Evolutionary conservation across 2,329 filamentous ascomycete genomes (phyloP).

Genomic region (Talaromyces amestolkiae): DNA sequence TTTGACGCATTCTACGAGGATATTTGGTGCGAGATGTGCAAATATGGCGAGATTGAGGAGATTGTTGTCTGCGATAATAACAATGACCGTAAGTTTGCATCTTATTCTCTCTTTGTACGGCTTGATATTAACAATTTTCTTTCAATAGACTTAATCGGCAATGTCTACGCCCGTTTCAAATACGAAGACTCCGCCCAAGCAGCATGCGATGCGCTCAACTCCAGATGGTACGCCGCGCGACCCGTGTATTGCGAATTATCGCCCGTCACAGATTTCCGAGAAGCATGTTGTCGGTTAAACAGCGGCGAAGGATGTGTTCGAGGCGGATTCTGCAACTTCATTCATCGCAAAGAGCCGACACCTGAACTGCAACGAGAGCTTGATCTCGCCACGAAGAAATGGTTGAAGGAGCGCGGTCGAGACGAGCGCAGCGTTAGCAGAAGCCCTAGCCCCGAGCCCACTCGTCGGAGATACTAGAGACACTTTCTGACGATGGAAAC

Average conservation of each 20-base stretch:
- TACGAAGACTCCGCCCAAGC: constrained; percentile 95
- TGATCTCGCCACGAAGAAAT: constrained; percentile 89
- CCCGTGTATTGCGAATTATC: constrained; percentile 98
- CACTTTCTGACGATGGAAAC: not conserved
- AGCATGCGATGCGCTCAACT: constrained; percentile 91
- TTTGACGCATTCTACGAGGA: constrained; percentile 99
- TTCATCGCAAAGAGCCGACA: constrained; percentile 92
- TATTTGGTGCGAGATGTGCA: constrained; percentile 99
- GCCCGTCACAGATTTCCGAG: constrained; percentile 95
- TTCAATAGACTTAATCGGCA: constrained; percentile 79
- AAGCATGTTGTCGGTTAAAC: constrained; percentile 94
- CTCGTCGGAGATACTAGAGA: constrained; percentile 64
- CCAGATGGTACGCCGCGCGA: constrained; percentile 91
- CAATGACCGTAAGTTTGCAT: constrained; percentile 73
- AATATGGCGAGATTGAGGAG: constrained; percentile 96
- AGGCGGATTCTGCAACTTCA: constrained; percentile 98
- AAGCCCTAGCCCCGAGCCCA: constrained; percentile 83
- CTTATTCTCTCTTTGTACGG: not conserved
- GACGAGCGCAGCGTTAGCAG: constrained; percentile 78
- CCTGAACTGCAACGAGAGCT: constrained; percentile 86
- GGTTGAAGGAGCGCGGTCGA: constrained; percentile 78
- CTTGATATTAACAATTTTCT: not conserved
- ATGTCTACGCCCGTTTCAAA: constrained; percentile 99
- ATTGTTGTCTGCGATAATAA: constrained; percentile 99
- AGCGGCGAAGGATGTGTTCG: constrained; percentile 92